Base-by-base conservation (phyloP, 2,329 filamentous ascomycete genomes). In the Fusarium cyanostomum region DNA sequence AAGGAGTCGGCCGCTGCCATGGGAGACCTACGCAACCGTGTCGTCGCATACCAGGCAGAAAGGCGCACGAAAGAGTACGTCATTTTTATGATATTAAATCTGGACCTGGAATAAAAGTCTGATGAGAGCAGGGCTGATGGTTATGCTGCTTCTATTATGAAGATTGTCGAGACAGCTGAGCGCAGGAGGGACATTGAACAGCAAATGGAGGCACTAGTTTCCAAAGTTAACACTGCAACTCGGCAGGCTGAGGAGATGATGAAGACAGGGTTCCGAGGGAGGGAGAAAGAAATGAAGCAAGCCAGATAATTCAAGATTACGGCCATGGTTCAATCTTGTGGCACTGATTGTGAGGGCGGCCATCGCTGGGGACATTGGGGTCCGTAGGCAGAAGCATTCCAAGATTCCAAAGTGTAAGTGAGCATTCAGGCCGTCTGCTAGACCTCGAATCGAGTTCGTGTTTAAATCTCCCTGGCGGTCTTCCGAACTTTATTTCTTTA, bases 241-340 rank as follows among this genome's bases (percentile, higher is more conserved):
- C 27, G 49, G 7, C 61, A 69, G 16, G 42, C 74, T 1, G 75
- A 77, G 37, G 64, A 50, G 1, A 72, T 73, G 66, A 73, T 77
- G 63, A 51, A 71, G 56, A 64, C 51, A 6, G 74, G 70, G 0
- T 75, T 73, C 39, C 44, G 50, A 7, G 72, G 70, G 0, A 66
- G 75, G 24, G 67, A 72, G 30, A 45, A 54, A 10, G 72, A 75
- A 15, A 53, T 71, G 3, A 66, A 51, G 18, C 28, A 54, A 13
- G 21, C 12, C 5, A 43, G 21, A 48, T 56, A 18, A 52, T 10
- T 41, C 28, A 11, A 12, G 37, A 5, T 31, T 42, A 18, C 11
- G 27, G 12, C n/a, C 18, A 11, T 53, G 35, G n/a, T 13, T 38
- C 2, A 10, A 39, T 39, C 10, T 18, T 31, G 13, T 13, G 56